Evolutionary conservation across 129 eudicot species (phyloP), one percentile per base, ranked within the genome.

Genomic region (Artemisia argyi): DNA sequence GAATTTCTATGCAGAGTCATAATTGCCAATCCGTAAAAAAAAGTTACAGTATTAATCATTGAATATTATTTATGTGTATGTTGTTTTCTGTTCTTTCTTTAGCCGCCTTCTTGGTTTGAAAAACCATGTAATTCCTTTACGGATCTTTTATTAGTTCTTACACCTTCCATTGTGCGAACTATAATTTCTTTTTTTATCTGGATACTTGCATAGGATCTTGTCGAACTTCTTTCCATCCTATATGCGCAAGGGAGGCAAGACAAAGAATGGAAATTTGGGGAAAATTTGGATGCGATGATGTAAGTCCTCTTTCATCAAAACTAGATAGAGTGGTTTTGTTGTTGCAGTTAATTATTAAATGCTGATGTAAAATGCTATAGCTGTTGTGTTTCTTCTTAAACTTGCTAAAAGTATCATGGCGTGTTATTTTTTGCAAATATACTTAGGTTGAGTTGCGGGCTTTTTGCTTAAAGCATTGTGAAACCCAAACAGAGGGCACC

Each of bases 221-320:
- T 82, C 85, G 97, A 83, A 84, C 96, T 65, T 85, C 99, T 11
- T 95, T 95, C 74, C 99, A 95, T 76, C 99, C 99, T 69, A 71
- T 85, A 61, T 95, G 99, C 80, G 99, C 97, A 9, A 90, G 99
- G 85, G 97, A 95, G 72, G 99, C 97, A 73, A 82, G 80, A 50
- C 89, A 88, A 67, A 78, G 84, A 76, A 92, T 95, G 92, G 99
- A 95, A 85, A 88, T 95, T 13, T 95, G 99, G 99, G 99, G 97
- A 22, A 91, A 86, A 78, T 84, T 91, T 30, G 97, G 99, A 68
- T 86, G 89, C 82, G 99, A 95, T 84, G 99, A 95, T 80, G 99
- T 95, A 80, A 79, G 94, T 66, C 47, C 39, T 26, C 65, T 61
- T 61, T 17, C 5, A 30, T 30, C 32, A 3, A 15, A 61, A 11